Evolutionary conservation across 352 stramenopile species (phyloP), one percentile per base, ranked within the genome.

Genomic region (Globisporangium spiculum): DNA sequence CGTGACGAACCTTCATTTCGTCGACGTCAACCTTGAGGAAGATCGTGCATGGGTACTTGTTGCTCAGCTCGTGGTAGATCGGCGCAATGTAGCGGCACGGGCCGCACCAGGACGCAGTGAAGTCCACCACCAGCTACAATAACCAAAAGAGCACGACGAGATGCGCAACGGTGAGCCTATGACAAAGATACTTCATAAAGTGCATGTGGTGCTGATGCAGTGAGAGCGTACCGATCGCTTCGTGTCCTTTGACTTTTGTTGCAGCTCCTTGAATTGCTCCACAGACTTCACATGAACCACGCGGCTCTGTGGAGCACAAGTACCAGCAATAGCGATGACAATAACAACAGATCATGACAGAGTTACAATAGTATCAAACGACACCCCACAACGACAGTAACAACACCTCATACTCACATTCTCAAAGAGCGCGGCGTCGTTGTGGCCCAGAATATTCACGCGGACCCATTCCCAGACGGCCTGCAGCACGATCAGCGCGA

Each of bases 21-120:
- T 97, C 90, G 12, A 97, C 90, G 52, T 97, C 90, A 34, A 97
- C 88, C 72, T 96, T 96, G 60, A 96, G 75, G 71, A 97, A 96
- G 58, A 95, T 81, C 20, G 85, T 85, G 67, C 84, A 90, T 41
- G 84, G 83, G 57, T 94, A 93, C 68, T 92, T 92, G 72, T 86
- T 88, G 64, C 85, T 93, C 22, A 97, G 71, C 59, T 94, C 88
- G 60, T 95, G 87, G 74, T 82, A 96, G 57, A 92, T 80, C 9
- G 91, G 91, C n/a, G 79, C 76, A 36, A 97, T 97, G 70, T 77
- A 82, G 66, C 92, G 91, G 69, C 91, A 97, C 22, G 91, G 90
- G 6, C 84, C 85, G 57, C 91, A 97, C 90, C 91, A 97, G 27
- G 88, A 86, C 4, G 91, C 91, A 18, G 88, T 93, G 71, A 97